Conservation (phyloP, 176 grass and related monocot species). For the Tillandsia leiboldiana region DNA sequence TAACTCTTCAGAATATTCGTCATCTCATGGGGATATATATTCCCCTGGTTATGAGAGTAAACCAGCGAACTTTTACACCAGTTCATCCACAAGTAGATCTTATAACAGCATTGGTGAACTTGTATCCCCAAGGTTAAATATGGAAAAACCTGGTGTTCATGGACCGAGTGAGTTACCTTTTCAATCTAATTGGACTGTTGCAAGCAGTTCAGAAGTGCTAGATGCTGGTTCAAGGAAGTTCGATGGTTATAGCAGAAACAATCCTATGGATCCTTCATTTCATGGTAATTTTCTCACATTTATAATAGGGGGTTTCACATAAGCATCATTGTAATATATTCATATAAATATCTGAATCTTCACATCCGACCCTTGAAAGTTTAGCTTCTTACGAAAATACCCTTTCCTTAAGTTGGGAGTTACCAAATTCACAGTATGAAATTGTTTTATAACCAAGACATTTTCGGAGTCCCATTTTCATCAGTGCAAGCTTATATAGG, state of each 20-base stretch:
- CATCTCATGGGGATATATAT: conserved; percentile 14
- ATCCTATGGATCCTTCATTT: conserved; percentile 43
- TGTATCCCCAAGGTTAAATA: conserved; percentile 27
- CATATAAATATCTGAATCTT: neutral
- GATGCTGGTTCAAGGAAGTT: conserved; percentile 15
- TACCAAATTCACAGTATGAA: neutral
- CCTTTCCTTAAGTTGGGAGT: neutral
- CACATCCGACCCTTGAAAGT: neutral
- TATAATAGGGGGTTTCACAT: too few relatives aligned
- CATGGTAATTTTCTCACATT: conserved; percentile 22
- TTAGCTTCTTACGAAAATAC: too few relatives aligned
- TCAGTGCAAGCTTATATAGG: too few relatives aligned
- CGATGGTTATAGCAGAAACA: conserved; percentile 21
- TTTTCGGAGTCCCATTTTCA: too few relatives aligned
- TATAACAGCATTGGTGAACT: conserved; percentile 3
- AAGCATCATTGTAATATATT: too few relatives aligned
- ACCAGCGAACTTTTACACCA: conserved; percentile 5
- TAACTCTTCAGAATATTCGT: conserved; percentile 20
- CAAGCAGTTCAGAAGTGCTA: conserved; percentile 15
- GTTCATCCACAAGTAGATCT: conserved; percentile 11
- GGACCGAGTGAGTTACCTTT: conserved; percentile 24
- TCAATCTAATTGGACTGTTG: conserved; percentile 26
- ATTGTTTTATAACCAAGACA: too few relatives aligned
- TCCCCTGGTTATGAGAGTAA: conserved; percentile 16
- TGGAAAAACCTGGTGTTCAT: conserved; percentile 14